Evolutionary conservation across 2,329 filamentous ascomycete species (phyloP), one percentile per base, ranked within the genome.

Genomic region (Colletotrichum sansevieriae): DNA sequence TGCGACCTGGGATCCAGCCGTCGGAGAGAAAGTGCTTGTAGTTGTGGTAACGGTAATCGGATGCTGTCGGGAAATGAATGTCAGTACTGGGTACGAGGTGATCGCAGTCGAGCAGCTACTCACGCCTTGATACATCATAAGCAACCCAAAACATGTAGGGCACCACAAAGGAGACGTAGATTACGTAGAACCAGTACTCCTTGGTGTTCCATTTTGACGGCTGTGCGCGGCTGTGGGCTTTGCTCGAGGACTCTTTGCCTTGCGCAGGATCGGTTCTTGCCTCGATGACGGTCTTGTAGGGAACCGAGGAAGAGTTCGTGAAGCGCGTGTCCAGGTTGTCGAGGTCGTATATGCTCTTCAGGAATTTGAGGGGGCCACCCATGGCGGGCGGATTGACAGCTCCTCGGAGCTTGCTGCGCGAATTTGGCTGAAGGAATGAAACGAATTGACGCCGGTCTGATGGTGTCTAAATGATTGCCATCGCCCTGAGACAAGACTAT

Each of bases 111-210:
- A 33, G 33, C 7, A 39, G 3, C 12, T 46, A 83, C 85, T 66
- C 80, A 95, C 95, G 87, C 81, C 90, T 88, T 25, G 96, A 99
- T 52, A 97, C 94, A 80, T 93, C 88, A 73, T 94, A 92, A 10
- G 92, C 91, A n/a, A 91, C 85, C 84, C 94, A 97, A 81, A 97
- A 94, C 95, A 99, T 99, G 75, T 90, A 87, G 9, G 94, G 93
- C 29, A 98, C 85, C 63, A 84, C 85, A 6, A 88, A 76, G 35
- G 85, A 70, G 74, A 98, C 88, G 72, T 93, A 80, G 20, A 91
- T 55, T 73, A 90, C 92, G 82, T 99, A 98, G 62, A 94, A 74
- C 77, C 89, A 91, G 82, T 96, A 98, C 81, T 99, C 96, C 3
- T 87, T 86, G 0, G 94, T 97, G 25, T 86, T 88, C 95, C 95